Evolutionary conservation across 2,329 filamentous ascomycete species (phyloP).

Genomic region (Neonectria magnoliae): DNA sequence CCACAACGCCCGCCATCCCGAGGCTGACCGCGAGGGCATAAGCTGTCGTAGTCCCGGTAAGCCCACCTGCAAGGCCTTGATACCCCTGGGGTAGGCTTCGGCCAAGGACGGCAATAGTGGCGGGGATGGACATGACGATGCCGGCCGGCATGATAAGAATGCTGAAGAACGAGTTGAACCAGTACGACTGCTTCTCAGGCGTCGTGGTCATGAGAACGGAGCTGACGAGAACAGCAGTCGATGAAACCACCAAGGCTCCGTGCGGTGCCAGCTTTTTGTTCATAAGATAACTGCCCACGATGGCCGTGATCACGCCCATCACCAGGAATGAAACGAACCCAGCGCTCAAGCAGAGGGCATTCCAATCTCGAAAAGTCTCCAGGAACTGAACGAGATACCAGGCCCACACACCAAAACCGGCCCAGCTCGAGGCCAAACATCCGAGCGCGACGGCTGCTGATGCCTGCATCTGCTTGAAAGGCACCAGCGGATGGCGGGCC

Average conservation of each 20-base stretch:
- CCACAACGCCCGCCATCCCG: constrained; percentile 40
- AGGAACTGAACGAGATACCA: constrained; percentile 42
- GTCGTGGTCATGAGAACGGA: constrained; percentile 38
- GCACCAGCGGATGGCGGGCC: constrained; percentile 38
- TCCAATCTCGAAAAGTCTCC: constrained; percentile 37
- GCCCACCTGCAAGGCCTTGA: constrained; percentile 34
- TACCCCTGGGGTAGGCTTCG: constrained; percentile 37
- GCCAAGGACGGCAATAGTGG: constrained; percentile 32
- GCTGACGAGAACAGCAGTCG: constrained; percentile 31
- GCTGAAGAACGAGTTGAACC: constrained; percentile 40
- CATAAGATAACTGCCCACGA: constrained; percentile 30
- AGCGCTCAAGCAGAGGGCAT: constrained; percentile 31
- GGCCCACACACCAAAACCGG: constrained; percentile 39
- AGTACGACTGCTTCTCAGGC: constrained; percentile 37
- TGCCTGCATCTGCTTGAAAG: constrained; percentile 33
- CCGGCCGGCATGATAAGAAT: constrained; percentile 40
- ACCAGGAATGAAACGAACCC: constrained; percentile 37
- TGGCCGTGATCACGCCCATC: constrained; percentile 29
- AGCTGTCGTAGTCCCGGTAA: constrained; percentile 29
- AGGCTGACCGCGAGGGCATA: constrained; percentile 38
- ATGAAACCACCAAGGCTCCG: constrained; percentile 29
- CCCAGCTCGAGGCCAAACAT: constrained; percentile 33
- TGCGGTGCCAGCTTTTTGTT: constrained; percentile 32
- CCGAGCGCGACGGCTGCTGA: constrained; percentile 30
- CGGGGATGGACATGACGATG: constrained; percentile 36